phyloP scores from a whole-genome alignment of 129 eudicot species.

The Kitagawia praeruptora region DNA sequence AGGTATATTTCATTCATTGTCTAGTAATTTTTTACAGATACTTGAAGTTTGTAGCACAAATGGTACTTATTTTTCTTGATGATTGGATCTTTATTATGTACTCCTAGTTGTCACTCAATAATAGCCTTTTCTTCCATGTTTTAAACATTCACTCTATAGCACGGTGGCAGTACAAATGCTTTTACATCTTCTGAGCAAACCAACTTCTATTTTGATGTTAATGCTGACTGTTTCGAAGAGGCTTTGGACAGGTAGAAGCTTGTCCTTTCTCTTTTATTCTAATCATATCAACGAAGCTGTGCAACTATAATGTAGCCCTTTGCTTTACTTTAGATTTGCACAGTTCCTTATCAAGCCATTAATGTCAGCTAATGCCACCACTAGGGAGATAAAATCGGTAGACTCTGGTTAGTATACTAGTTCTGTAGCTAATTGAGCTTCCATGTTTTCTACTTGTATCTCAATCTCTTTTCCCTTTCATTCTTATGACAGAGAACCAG shows the following conservation, averaged over 20 bases:
- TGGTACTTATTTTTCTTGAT: background rate
- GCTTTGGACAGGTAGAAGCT: conserved; percentile 75
- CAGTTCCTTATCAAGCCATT: conserved; percentile 93
- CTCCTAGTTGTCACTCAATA: background rate
- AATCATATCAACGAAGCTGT: background rate
- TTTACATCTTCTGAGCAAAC: conserved; percentile 77
- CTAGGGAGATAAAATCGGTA: conserved; percentile 89
- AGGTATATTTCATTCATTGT: no score
- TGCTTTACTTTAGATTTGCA: conserved; percentile 63
- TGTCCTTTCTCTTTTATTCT: conserved; percentile 9
- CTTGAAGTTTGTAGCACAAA: background rate
- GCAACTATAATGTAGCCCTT: conserved; percentile 13
- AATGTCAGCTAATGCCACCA: conserved; percentile 97
- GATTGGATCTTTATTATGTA: background rate
- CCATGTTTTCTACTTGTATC: conserved; percentile 14
- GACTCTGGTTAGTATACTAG: conserved; percentile 71
- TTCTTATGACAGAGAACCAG: conserved; percentile 57
- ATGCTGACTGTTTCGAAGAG: conserved; percentile 83
- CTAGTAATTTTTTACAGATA: background rate
- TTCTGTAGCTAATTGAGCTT: conserved; percentile 8
- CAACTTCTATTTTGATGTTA: conserved; percentile 82
- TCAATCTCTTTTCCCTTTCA: conserved; percentile 6
- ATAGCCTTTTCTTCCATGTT: background rate
- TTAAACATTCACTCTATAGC: conserved; percentile 27
- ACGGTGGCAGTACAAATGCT: conserved; percentile 96